A percentile compares a stretch with the other conserved stretches of the same genome.
Conservation (phyloP, 352 stramenopile genomes). For the Phytophthora lateralis region DNA sequence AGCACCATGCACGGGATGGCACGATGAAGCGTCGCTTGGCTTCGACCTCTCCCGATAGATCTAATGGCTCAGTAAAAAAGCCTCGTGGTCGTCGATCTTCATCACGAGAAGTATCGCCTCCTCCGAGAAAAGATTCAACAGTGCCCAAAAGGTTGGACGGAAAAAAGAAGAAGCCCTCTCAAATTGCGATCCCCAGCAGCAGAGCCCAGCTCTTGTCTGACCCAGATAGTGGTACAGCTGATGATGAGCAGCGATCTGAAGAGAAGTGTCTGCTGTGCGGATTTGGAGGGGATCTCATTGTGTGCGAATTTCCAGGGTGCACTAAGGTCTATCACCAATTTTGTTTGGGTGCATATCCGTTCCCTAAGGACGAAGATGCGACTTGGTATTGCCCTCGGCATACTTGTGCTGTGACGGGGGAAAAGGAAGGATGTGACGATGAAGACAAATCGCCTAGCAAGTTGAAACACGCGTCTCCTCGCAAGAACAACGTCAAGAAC, state of each 20-base stretch:
- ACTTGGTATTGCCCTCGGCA: conserved; percentile 85
- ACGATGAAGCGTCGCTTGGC: conserved; percentile 64
- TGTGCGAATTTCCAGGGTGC: conserved; percentile 82
- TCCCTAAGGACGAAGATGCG: conserved; percentile 81
- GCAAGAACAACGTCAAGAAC: conserved; percentile 58
- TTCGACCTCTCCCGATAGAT: conserved; percentile 47
- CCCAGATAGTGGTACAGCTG: conserved; percentile 37
- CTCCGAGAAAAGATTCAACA: conserved; percentile 32
- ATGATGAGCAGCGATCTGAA: conserved; percentile 64
- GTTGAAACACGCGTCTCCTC: conserved; percentile 50
- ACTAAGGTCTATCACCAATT: conserved; percentile 91
- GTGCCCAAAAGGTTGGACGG: conserved; percentile 41
- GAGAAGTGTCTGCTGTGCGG: conserved; percentile 82
- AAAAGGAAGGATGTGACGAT: conserved; percentile 57
- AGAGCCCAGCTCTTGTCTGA: conserved; percentile 40
- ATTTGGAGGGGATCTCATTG: conserved; percentile 81
- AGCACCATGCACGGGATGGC: conserved; percentile 56
- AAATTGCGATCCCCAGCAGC: conserved; percentile 45
- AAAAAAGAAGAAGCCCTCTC: conserved; percentile 46
- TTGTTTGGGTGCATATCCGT: conserved; percentile 79
- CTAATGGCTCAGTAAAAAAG: conserved; percentile 48
- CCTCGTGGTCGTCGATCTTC: conserved; percentile 44
- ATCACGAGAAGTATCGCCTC: conserved; percentile 50
- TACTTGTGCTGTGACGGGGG: conserved; percentile 68
- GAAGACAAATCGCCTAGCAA: conserved; percentile 39